phyloP scores from a whole-genome alignment of 345 rosid genomes.

The Pelargonium nanum region DNA sequence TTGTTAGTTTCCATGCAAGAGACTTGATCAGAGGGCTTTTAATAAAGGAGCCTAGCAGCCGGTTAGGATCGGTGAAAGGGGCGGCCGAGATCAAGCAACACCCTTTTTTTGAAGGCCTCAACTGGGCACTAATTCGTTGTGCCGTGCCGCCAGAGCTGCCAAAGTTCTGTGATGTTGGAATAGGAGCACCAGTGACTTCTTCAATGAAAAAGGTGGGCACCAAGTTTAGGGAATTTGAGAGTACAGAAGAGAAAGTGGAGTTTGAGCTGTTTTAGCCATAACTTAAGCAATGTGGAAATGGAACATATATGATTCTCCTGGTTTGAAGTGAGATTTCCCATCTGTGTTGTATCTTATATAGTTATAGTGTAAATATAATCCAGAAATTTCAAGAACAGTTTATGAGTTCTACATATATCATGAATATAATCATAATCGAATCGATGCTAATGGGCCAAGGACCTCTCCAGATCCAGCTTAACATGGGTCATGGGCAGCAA shows the following conservation, averaged over 20 bases:
- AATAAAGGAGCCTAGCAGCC: conserved; percentile 53
- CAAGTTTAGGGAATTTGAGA: conserved; percentile 22
- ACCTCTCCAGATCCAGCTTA: too few species aligned
- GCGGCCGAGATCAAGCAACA: conserved; percentile 75
- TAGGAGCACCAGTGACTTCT: conserved; percentile 3
- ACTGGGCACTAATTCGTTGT: conserved; percentile 74
- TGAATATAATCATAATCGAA: too few species aligned
- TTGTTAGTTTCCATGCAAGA: conserved; percentile 51
- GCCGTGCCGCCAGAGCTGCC: conserved; percentile 64
- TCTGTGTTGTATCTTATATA: neutral
- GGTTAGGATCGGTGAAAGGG: conserved; percentile 57
- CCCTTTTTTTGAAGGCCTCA: conserved; percentile 64
- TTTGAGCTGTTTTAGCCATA: conserved; percentile 48
- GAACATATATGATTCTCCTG: conserved; percentile 9
- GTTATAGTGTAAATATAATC: neutral
- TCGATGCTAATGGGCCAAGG: neutral
- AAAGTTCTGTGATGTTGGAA: conserved; percentile 17
- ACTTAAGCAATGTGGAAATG: conserved; percentile 2
- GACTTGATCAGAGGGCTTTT: conserved; percentile 60
- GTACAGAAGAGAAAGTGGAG: conserved; percentile 28
- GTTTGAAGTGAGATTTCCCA: neutral
- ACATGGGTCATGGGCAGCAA: too few species aligned
- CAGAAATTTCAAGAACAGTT: too few species aligned
- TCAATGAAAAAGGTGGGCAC: conserved; percentile 24
- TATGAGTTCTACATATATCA: neutral